Evolutionary conservation across 305 asterid genomes (phyloP), one percentile per base, ranked within the genome.

Genomic region (Coffea humblotiana): DNA sequence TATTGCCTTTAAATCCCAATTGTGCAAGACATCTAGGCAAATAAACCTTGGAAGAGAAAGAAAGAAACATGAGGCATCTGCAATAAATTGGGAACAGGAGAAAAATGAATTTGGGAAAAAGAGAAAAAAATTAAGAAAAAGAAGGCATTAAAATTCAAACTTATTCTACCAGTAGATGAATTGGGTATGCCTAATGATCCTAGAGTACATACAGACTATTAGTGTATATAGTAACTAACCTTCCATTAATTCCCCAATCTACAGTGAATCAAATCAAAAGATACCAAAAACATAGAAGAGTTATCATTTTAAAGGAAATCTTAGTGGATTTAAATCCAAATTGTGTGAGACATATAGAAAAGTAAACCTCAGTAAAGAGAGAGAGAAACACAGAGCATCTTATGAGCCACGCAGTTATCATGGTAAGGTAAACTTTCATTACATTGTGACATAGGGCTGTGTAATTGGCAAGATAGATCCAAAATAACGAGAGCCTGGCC

Each of bases 61-160:
- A 40, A 0, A 40, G 43, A 40, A 5, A 40, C 43, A 40, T 40
- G 43, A 40, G 43, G 6, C 98, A 94, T 93, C 99, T 96, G 96
- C 90, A 92, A 81, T 72, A 79, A 64, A 89, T 18, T 37, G 49
- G 9, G 15, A n/a, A 12, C 70, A 63, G 16, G 49, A 66, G 6
- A 40, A 40, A 40, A 40, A 5, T 40, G 43, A 40, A 40, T 40
- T 5, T 40, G 43, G 43, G 43, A 40, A 3, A 3, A 40, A 40
- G 43, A 40, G 4, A 40, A 40, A 69, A 19, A n/a, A 54, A 58
- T 58, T 58, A 19, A 58, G 51, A 21, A 6, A 29, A 43, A 23
- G 48, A 11, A 58, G 47, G 71, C 16, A 15, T 76, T n/a, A 35
- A 70, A 15, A 32, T 29, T 49, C 54, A 10, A 48, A 72, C 18